Percentiles rank a stretch among this genome's conserved stretches.
Conservation (phyloP, 1,284 basidiomycete species). For the Tylopilus orsonianus region DNA sequence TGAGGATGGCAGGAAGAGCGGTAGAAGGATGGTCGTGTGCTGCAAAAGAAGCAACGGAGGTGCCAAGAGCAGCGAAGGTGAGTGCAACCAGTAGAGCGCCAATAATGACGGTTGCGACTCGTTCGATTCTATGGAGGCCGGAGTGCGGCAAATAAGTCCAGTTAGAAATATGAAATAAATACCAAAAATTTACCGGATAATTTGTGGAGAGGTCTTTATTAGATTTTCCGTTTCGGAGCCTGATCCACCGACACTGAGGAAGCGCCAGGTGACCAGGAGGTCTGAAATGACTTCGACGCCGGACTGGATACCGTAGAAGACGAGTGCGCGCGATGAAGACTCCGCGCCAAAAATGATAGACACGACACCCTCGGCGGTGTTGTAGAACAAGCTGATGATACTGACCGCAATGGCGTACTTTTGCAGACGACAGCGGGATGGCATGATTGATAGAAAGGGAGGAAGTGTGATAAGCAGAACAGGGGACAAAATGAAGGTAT, state of each 20-base stretch:
- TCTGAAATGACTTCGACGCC: conserved; percentile 20
- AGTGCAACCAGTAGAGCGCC: conserved; percentile 39
- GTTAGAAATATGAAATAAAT: too few species aligned
- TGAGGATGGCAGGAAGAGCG: conserved; percentile 35
- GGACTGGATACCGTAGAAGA: conserved; percentile 54
- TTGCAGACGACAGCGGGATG: conserved; percentile 26
- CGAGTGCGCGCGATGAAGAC: conserved; percentile 44
- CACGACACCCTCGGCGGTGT: conserved; percentile 33
- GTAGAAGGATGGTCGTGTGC: conserved; percentile 37
- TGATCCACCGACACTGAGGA: conserved; percentile 33
- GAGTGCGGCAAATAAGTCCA: neutral
- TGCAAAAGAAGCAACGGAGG: conserved; percentile 37
- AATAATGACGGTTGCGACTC: conserved; percentile 37
- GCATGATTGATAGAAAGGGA: conserved; percentile 12
- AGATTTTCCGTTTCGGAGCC: conserved; percentile 32
- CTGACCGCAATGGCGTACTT: conserved; percentile 36
- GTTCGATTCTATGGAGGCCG: conserved; percentile 38
- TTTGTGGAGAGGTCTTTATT: conserved; percentile 10
- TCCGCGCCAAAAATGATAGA: conserved; percentile 47
- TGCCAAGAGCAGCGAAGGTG: conserved; percentile 36
- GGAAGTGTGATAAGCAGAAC: too few species aligned
- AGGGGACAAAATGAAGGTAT: neutral
- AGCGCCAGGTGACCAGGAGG: conserved; percentile 39
- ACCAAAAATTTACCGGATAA: conserved; percentile 38
- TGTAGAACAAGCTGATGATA: conserved; percentile 36